phyloP scores from a whole-genome alignment of 1,139 yeast species.

The Geotrichum fermentans region DNA sequence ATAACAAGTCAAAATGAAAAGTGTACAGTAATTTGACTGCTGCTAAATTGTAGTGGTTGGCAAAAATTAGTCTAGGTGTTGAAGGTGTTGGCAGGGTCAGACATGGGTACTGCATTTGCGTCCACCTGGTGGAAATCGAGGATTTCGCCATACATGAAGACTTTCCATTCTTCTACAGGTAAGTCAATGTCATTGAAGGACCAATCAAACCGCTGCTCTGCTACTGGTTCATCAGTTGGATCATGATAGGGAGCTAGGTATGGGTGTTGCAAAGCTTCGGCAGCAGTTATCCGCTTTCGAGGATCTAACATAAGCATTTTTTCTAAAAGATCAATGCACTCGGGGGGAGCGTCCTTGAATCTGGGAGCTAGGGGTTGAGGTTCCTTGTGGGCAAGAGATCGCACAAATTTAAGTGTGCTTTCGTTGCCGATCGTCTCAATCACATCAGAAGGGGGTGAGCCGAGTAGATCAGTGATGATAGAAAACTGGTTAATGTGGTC shows the following conservation, averaged over 20 bases:
- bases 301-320: constrained; percentile 95
- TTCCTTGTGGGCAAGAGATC: constrained; percentile 86
- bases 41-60: no score
- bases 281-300: constrained; percentile 86
- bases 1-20: no score
- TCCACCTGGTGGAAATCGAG: constrained; percentile 87
- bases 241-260: constrained; percentile 95
- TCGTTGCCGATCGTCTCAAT: constrained; percentile 94
- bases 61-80: no score
- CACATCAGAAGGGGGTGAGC: constrained; percentile 94
- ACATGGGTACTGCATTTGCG: neutral
- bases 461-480: constrained; percentile 89
- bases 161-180: constrained; percentile 98
- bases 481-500: constrained; percentile 98
- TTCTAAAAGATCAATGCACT: constrained; percentile 81
- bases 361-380: constrained; percentile 82
- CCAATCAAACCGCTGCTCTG: constrained; percentile 94
- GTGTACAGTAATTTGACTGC: no score
- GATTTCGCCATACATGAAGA: constrained; percentile 97
- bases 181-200: constrained; percentile 95
- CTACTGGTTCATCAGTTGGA: constrained; percentile 94
- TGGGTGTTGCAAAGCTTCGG: constrained; percentile 82
- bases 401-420: constrained; percentile 89
- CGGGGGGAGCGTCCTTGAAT: constrained; percentile 80
- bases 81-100: no score